Conservation (phyloP, 139 green algal genomes). For the Coccomyxa sp. region DNA sequence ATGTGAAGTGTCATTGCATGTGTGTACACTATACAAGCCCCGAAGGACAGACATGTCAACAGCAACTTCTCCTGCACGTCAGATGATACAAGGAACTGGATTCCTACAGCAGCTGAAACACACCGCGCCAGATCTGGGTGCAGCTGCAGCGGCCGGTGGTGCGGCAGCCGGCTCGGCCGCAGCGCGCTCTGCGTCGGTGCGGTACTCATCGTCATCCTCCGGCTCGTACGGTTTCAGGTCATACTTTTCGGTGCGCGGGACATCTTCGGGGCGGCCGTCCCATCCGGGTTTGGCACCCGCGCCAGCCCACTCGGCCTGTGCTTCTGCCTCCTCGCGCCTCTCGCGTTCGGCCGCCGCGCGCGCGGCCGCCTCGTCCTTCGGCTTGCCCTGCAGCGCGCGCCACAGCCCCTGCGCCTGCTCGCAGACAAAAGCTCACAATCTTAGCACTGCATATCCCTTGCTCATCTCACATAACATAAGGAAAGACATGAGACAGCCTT, state of each 20-base stretch:
- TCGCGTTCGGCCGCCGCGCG: background rate
- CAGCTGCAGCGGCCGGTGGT: background rate
- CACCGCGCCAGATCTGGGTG: too few relatives aligned
- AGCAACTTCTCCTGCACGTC: too few relatives aligned
- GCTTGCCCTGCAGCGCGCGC: background rate
- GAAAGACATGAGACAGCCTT: background rate
- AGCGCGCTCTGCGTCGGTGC: background rate
- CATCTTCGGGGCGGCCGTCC: background rate
- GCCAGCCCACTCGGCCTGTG: background rate
- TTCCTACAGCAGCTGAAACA: background rate
- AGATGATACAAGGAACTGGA: background rate
- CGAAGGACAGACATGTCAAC: too few relatives aligned
- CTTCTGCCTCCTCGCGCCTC: background rate
- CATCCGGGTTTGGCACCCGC: background rate
- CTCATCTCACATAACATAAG: background rate
- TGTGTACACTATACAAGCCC: background rate
- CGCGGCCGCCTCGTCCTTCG: background rate
- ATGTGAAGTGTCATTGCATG: background rate
- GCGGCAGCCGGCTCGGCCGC: background rate
- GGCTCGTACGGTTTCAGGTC: conserved; percentile 10
- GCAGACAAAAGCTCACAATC: background rate
- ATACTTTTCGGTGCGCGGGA: background rate
- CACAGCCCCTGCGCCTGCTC: conserved; percentile 3
- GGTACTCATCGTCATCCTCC: conserved; percentile 11
- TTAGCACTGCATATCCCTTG: background rate